Conservation (phyloP, 2,329 filamentous ascomycete genomes). For the Onygenales sp. region DNA sequence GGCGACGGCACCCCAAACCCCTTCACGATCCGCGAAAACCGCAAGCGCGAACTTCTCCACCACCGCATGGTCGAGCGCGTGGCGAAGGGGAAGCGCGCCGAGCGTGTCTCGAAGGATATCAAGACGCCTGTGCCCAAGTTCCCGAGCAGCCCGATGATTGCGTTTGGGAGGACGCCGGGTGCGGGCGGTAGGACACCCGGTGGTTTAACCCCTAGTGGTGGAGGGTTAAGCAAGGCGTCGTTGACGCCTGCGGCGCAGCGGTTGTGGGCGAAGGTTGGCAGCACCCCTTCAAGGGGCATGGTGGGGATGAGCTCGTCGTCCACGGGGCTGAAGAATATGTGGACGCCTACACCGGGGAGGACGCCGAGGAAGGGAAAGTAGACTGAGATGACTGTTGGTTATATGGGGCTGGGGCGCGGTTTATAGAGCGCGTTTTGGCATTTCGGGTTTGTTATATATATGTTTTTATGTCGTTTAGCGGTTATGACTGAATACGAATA, state of each 20-base stretch:
- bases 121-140: conserved; percentile 38
- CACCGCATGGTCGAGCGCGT: conserved; percentile 79
- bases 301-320: conserved; percentile 7
- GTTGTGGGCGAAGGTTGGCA: conserved; percentile 29
- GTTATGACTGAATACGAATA: not conserved
- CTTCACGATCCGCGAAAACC: conserved; percentile 67
- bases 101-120: conserved; percentile 50
- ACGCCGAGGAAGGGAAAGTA: conserved; percentile 21
- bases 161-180: conserved; percentile 13
- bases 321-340: conserved; percentile 24
- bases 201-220: conserved; percentile 12
- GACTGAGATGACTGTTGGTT: not conserved
- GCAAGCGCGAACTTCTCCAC: conserved; percentile 70
- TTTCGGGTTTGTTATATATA: not conserved
- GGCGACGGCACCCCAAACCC: conserved; percentile 54
- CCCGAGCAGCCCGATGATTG: conserved; percentile 30
- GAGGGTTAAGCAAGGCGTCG: conserved; percentile 18
- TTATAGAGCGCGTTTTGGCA: not conserved
- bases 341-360: conserved; percentile 22
- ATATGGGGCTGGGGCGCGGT: not conserved
- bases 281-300: conserved; percentile 20
- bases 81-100: conserved; percentile 58
- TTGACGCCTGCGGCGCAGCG: conserved; percentile 37
- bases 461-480: not conserved
- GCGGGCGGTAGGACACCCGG: conserved; percentile 18